Evolutionary conservation across 495 filamentous ascomycete genomes (phyloP).

Genomic region (Opeltia flavorubescens): DNA sequence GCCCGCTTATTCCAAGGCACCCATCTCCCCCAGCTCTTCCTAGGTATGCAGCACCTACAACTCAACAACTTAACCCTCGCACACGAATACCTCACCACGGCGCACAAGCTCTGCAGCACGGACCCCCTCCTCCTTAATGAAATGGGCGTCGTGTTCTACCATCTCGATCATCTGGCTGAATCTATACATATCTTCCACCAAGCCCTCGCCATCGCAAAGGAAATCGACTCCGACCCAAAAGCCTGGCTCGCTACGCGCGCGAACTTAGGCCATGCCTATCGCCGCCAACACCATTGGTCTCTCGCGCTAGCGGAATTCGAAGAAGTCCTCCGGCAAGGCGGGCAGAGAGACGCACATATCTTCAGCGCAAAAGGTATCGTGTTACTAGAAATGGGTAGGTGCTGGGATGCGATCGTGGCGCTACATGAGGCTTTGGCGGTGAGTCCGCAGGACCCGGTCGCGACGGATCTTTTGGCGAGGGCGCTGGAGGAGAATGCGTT

Average conservation of each 20-base stretch:
- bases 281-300: slow-evolving; percentile 53
- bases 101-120: slow-evolving; percentile 57
- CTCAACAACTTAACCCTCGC: slow-evolving; percentile 89
- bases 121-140: slow-evolving; percentile 93
- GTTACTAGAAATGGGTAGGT: slow-evolving; percentile 49
- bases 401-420: slow-evolving; percentile 50
- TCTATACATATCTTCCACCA: slow-evolving; percentile 59
- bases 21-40: slow-evolving; percentile 87
- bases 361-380: slow-evolving; percentile 64
- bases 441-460: slow-evolving; percentile 53
- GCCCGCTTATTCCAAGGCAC: slow-evolving; percentile 93
- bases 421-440: slow-evolving; percentile 64
- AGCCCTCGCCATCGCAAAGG: slow-evolving; percentile 60
- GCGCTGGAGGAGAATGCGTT: slow-evolving; percentile 19
- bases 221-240: slow-evolving; percentile 64
- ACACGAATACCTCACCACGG: slow-evolving; percentile 87
- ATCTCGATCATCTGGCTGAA: slow-evolving; percentile 64
- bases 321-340: slow-evolving; percentile 63
- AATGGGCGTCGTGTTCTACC: slow-evolving; percentile 85
- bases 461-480: slow-evolving; percentile 41
- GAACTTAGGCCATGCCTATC: slow-evolving; percentile 78
- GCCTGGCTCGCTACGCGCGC: slow-evolving; percentile 81
- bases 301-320: slow-evolving; percentile 68
- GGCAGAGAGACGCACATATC: slow-evolving; percentile 51
- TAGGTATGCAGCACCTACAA: slow-evolving; percentile 96